Evolutionary conservation across 2,329 filamentous ascomycete genomes (phyloP).

Genomic region (Colletotrichum sp.): DNA sequence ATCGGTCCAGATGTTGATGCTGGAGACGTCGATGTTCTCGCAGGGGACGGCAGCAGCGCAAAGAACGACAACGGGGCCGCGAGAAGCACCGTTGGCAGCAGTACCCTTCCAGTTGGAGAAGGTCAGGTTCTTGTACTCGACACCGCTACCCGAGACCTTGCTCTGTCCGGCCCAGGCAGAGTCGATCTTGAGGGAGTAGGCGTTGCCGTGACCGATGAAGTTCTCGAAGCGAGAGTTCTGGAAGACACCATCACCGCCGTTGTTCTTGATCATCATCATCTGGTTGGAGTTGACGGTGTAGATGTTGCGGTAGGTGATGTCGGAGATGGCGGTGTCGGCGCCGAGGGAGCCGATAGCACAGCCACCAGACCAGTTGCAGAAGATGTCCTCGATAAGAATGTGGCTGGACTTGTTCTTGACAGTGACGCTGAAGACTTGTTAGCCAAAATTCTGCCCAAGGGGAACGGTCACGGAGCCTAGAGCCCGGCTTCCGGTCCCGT

Average conservation of each 20-base stretch:
- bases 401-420: slow-evolving; percentile 49
- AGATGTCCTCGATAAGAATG: slow-evolving; percentile 63
- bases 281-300: slow-evolving; percentile 66
- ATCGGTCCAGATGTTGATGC: slow-evolving; percentile 60
- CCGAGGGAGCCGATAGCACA: slow-evolving; percentile 63
- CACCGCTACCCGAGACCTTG: slow-evolving; percentile 49
- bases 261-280: slow-evolving; percentile 68
- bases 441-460: neutral
- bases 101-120: slow-evolving; percentile 63
- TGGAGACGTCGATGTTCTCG: slow-evolving; percentile 52
- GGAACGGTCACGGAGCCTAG: neutral
- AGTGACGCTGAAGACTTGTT: neutral
- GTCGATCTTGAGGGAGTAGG: slow-evolving; percentile 62
- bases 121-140: slow-evolving; percentile 56
- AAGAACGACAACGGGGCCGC: slow-evolving; percentile 58
- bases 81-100: slow-evolving; percentile 49
- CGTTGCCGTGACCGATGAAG: slow-evolving; percentile 65
- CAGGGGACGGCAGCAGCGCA: slow-evolving; percentile 58
- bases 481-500: neutral
- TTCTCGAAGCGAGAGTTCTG: slow-evolving; percentile 57
- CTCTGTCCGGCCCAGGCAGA: slow-evolving; percentile 54
- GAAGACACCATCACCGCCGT: slow-evolving; percentile 60
- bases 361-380: slow-evolving; percentile 67
- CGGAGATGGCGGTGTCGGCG: slow-evolving; percentile 51
- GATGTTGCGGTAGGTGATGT: slow-evolving; percentile 60